A percentile compares a stretch with the other conserved stretches of the same genome.
These are phyloP conservation scores for Sophora flavescens DNA, from an alignment of 306 rosid species.

Conservation along the genomic window DNA sequence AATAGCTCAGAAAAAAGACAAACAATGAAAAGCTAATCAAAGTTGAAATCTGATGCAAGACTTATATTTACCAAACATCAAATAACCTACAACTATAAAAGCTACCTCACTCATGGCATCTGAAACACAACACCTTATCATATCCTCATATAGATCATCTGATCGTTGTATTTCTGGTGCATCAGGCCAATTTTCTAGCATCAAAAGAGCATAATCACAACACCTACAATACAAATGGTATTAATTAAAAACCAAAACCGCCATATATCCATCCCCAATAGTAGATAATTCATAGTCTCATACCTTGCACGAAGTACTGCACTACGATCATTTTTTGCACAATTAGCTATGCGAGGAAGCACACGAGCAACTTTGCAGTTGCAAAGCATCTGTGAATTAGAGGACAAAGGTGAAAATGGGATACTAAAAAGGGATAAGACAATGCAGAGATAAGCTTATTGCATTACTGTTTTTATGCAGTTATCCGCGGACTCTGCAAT, in stretches of 20 bases:
- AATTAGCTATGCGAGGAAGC: slow-evolving; percentile 88
- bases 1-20: slow-evolving; percentile 7
- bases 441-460: slow-evolving; percentile 18
- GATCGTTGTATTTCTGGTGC: slow-evolving; percentile 93
- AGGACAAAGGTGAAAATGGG: slow-evolving; percentile 38
- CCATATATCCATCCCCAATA: background rate
- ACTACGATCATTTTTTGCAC: slow-evolving; percentile 92
- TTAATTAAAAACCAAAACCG: slow-evolving; percentile 41
- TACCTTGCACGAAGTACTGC: slow-evolving; percentile 97
- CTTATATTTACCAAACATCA: slow-evolving; percentile 20
- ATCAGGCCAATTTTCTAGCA: slow-evolving; percentile 98
- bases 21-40: slow-evolving; percentile 31
- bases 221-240: slow-evolving; percentile 66
- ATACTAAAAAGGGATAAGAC: slow-evolving; percentile 23
- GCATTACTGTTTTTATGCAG: slow-evolving; percentile 94
- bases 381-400: slow-evolving; percentile 78
- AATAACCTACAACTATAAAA: slow-evolving; percentile 32
- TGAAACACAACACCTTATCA: slow-evolving; percentile 92
- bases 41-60: slow-evolving; percentile 32
- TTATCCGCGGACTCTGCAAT: slow-evolving; percentile 98
- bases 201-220: slow-evolving; percentile 94
- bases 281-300: slow-evolving; percentile 11
- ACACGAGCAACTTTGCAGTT: slow-evolving; percentile 95
- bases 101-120: slow-evolving; percentile 99
- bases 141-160: slow-evolving; percentile 88